Base-by-base conservation (phyloP, 1,284 basidiomycete genomes). In the Cutaneotrichosporon mucoides region DNA sequence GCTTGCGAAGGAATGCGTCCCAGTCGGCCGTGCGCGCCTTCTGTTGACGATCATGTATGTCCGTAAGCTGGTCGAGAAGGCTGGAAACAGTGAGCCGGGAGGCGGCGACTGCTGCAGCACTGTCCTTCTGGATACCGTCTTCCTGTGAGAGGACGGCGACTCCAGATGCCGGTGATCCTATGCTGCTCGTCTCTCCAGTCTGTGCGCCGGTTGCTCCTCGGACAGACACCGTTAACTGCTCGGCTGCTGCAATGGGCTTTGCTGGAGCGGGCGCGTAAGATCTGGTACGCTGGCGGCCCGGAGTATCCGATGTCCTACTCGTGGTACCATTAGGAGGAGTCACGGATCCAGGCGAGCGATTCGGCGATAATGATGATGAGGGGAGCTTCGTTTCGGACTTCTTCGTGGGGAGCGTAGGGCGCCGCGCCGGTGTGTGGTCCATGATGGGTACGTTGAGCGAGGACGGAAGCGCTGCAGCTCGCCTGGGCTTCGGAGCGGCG, bases 41-140 rank as follows among this genome's bases (percentile, higher is more conserved):
- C 71, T 99, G 93, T 54, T 87, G 85, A 63, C 84, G 78, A 68
- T 98, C 92, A 71, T 98, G 93, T 51, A 93, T 88, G 59, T 85
- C 85, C 2, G 86, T 92, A 42, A 98, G 82, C 73, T 90, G 85
- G n/a, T 84, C 83, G 1, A 99, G 82, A 16, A 97, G 80, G 13
- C 80, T 80, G 8, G 88, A 85, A 42, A 97, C 85, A 3, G 88
- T 91, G 65, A 87, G 85, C 1, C 86, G 83, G 65, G 67, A 68
- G 7, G 69, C 65, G 3, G 60, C 54, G 8, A 66, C 54, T 35
- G 56, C n/a, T 36, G 63, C 60, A 12, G 54, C 41, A 13, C 9
- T 24, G 13, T n/a, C 44, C 34, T 45, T 38, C 24, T 24, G 24
- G 24, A 38, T 44, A 35, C 42, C 24, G 16, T 24, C 40, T 55